Percentiles rank a stretch among this genome's conserved stretches.
These are phyloP conservation scores for Talaromyces sp. DNA, from an alignment of 2,329 filamentous ascomycete species.

Conservation along the genomic window DNA sequence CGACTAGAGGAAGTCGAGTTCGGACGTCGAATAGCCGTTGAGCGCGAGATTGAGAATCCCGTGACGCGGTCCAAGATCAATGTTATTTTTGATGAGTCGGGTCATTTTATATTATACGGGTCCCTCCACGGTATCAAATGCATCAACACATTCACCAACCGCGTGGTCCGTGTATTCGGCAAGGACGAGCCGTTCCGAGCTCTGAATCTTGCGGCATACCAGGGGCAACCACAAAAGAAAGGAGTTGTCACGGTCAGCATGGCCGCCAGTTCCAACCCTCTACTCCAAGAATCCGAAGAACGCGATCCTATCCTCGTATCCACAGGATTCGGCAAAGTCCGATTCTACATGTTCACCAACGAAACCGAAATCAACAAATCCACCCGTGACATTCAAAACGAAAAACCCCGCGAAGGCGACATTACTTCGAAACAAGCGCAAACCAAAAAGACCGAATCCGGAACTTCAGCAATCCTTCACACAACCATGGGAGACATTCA, in stretches of 20 bases:
- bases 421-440: slow-evolving; percentile 37
- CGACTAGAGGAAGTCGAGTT: slow-evolving; percentile 90
- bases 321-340: slow-evolving; percentile 78
- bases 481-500: slow-evolving; percentile 93
- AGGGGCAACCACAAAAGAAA: slow-evolving; percentile 93
- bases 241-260: slow-evolving; percentile 90
- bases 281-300: slow-evolving; percentile 85
- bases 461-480: slow-evolving; percentile 77
- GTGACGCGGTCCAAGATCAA: slow-evolving; percentile 67
- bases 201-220: slow-evolving; percentile 79
- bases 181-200: slow-evolving; percentile 83
- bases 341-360: slow-evolving; percentile 98
- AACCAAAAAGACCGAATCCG: slow-evolving; percentile 61
- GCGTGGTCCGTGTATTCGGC: slow-evolving; percentile 83
- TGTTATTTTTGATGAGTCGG: slow-evolving; percentile 91
- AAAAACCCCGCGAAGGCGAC: slow-evolving; percentile 69
- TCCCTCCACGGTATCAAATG: slow-evolving; percentile 91
- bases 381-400: slow-evolving; percentile 87
- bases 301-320: slow-evolving; percentile 83
- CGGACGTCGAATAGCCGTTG: slow-evolving; percentile 76
- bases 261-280: slow-evolving; percentile 89
- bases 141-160: slow-evolving; percentile 91
- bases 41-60: slow-evolving; percentile 75
- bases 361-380: slow-evolving; percentile 77
- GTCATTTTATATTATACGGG: slow-evolving; percentile 90